A percentile compares a stretch with the other conserved stretches of the same genome.
These are phyloP conservation scores for Diplodia mutila DNA, from an alignment of 2,329 filamentous ascomycete species.

Conservation along the genomic window DNA sequence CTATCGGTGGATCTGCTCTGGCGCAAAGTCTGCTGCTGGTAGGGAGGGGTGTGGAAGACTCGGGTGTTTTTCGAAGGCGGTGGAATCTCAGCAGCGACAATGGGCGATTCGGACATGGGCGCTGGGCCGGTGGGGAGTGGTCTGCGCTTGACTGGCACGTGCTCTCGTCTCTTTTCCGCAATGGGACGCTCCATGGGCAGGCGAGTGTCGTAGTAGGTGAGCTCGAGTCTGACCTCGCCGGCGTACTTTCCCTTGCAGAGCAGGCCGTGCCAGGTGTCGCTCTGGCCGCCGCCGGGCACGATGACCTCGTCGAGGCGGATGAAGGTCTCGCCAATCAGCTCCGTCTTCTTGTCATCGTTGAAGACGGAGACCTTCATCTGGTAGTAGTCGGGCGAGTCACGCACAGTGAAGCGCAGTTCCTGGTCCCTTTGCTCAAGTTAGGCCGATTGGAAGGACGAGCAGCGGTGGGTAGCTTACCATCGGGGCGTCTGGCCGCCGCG, in stretches of 20 bases:
- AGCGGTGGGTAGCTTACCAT: constrained; percentile 67
- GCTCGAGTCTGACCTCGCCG: constrained; percentile 89
- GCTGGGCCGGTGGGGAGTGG: constrained; percentile 78
- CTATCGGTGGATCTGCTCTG: constrained; percentile 17
- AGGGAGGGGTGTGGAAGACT: constrained; percentile 40
- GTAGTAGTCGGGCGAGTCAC: constrained; percentile 95
- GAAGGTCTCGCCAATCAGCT: constrained; percentile 93
- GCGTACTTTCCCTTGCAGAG: constrained; percentile 93
- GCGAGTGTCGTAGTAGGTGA: constrained; percentile 92
- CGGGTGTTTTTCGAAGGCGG: constrained; percentile 32
- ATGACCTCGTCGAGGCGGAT: constrained; percentile 82
- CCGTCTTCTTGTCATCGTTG: constrained; percentile 97
- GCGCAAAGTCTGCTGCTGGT: constrained; percentile 24
- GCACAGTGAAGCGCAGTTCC: constrained; percentile 92
- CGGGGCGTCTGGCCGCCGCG: constrained; percentile 92
- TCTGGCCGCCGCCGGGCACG: constrained; percentile 85
- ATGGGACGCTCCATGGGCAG: constrained; percentile 41
- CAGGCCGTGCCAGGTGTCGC: constrained; percentile 87
- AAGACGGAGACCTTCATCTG: constrained; percentile 95
- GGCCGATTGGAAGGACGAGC: not conserved
- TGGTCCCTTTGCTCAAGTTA: constrained; percentile 73
- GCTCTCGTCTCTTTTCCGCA: constrained; percentile 58
- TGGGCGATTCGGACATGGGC: constrained; percentile 46
- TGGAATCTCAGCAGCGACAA: constrained; percentile 28
- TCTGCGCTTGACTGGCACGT: constrained; percentile 71